These are phyloP conservation scores for Didymellaceae sp. DNA, from an alignment of 2,329 filamentous ascomycete species.

Conservation along the genomic window DNA sequence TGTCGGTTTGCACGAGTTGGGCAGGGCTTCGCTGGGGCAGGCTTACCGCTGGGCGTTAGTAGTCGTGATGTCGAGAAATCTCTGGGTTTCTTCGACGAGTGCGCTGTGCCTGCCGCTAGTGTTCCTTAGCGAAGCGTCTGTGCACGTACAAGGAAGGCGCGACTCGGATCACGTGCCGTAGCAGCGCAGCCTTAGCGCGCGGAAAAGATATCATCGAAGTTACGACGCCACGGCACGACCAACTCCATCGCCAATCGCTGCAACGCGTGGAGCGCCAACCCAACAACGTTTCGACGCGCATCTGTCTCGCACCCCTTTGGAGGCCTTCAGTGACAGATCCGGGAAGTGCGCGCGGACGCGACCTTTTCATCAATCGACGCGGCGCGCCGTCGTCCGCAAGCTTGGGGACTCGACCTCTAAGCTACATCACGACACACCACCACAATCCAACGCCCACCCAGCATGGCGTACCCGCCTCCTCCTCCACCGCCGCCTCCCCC, in stretches of 20 bases:
- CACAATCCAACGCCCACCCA: constrained; percentile 8
- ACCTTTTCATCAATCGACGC: constrained; percentile 27
- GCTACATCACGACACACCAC: constrained; percentile 25
- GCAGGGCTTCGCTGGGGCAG: constrained; percentile 23
- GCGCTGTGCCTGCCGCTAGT: constrained; percentile 13
- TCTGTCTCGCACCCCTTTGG: constrained; percentile 20
- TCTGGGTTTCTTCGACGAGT: neutral
- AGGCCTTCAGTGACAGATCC: constrained; percentile 17
- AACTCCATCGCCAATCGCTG: constrained; percentile 37
- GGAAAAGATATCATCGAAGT: constrained; percentile 35
- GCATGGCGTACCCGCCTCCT: constrained; percentile 39
- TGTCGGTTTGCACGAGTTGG: constrained; percentile 13
- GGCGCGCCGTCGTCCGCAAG: constrained; percentile 35
- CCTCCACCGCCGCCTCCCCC: constrained; percentile 54
- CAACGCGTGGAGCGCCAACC: constrained; percentile 38
- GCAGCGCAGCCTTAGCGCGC: constrained; percentile 14
- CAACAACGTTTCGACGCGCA: constrained; percentile 29
- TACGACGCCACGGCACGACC: constrained; percentile 28
- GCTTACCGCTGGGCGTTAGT: constrained; percentile 46
- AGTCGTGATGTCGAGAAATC: constrained; percentile 33
- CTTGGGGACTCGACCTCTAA: constrained; percentile 31
- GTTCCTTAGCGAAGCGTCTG: constrained; percentile 5
- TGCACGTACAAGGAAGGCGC: neutral
- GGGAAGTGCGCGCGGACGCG: constrained; percentile 31
- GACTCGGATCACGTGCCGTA: constrained; percentile 6